phyloP scores from a whole-genome alignment of 768 basidiomycete species.

The Mycena vulgaris region DNA sequence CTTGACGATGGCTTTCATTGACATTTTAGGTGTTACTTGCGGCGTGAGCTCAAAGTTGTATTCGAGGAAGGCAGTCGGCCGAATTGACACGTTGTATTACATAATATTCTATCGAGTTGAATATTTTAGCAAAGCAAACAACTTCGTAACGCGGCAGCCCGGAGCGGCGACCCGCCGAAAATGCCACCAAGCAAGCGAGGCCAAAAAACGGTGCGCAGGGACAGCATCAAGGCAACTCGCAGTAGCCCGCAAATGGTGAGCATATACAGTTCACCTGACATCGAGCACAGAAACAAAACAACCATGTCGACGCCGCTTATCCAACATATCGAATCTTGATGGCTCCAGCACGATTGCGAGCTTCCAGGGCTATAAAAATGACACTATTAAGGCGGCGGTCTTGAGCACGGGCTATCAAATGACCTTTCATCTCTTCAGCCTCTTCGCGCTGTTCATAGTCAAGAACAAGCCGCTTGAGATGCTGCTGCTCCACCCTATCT shows the following conservation, averaged over 20 bases:
- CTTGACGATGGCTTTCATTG: constrained; percentile 81
- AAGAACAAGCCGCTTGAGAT: constrained; percentile 94
- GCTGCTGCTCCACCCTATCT: constrained; percentile 97
- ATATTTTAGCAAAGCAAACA: too few species aligned
- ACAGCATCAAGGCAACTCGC: not conserved
- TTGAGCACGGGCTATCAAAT: constrained; percentile 5
- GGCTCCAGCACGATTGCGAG: constrained; percentile 74
- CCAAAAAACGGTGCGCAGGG: not conserved
- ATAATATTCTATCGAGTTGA: too few species aligned
- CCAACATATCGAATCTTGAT: constrained; percentile 87
- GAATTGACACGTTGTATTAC: too few species aligned
- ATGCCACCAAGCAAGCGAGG: not conserved
- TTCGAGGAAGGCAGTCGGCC: not conserved
- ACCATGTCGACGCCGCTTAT: constrained; percentile 46
- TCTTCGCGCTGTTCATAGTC: constrained; percentile 94
- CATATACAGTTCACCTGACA: not conserved
- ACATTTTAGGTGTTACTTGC: constrained; percentile 71
- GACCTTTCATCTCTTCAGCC: constrained; percentile 86
- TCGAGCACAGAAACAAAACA: not conserved
- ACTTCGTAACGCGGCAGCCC: too few species aligned
- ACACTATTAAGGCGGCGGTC: constrained; percentile 3
- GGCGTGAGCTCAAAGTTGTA: not conserved
- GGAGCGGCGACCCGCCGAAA: not conserved
- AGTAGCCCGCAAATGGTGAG: not conserved
- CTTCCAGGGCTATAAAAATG: constrained; percentile 69